Base-by-base conservation (phyloP, 1,284 basidiomycete genomes). In the Leccinum colubrinum region DNA sequence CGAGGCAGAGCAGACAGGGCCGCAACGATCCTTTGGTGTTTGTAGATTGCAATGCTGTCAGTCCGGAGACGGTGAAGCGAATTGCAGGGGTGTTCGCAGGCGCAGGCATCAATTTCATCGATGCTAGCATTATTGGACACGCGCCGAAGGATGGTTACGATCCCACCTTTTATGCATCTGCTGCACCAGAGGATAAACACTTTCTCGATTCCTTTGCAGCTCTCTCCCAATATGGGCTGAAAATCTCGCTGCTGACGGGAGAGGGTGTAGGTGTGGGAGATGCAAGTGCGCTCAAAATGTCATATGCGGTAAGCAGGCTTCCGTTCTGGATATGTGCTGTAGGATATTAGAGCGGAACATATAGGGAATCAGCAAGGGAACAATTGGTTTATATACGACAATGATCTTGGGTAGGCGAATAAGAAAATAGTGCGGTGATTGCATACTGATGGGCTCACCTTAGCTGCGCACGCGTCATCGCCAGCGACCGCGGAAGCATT, bases 281-380 rank as follows among this genome's bases (percentile, higher is more conserved):
- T 65, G 85, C 85, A 4, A 87, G 84, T 65, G 84, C 84, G 4
- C 68, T 86, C 63, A 86, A 86, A 72, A 86, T 86, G 85, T 83
- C 83, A 15, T 85, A 87, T 69, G 83, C 83, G 59, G 85, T 86
- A 62, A 72, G 81, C 72, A 25, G 52, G 55, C 50, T 60, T 51
- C n/a, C 51, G 58, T 56, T 56, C 43, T 6, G 20, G n/a, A 57
- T n/a, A 33, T 52, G 25, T 17, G 11, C 6, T 30, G 33, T 9
- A 25, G 27, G 55, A 55, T 46, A 6, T 9, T 52, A 62, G 48
- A 65, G 56, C 27, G 48, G 3, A 3, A 55, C 64, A 30, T 57
- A 20, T 66, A 85, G 83, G 84, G 83, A 4, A 83, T 87, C 46
- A 74, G 76, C 50, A 87, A 86, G 67, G 84, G 85, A 15, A 73